phyloP scores from a whole-genome alignment of 2,329 filamentous ascomycete species.

The Cladophialophora bantiana region DNA sequence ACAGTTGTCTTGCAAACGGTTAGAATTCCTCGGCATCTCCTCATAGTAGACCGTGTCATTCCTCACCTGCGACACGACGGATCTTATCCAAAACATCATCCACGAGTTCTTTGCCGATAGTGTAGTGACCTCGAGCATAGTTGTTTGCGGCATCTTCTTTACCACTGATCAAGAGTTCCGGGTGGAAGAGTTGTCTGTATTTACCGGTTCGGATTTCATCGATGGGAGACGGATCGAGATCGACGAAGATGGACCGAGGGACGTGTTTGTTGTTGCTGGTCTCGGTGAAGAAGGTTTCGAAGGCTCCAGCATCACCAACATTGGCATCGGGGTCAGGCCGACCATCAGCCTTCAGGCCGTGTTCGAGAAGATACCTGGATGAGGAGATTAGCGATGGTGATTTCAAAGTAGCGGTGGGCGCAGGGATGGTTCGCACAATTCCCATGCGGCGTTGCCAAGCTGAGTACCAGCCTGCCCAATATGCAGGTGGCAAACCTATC shows the following conservation, averaged over 20 bases:
- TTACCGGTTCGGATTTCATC: constrained; percentile 70
- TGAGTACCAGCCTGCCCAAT: constrained; percentile 73
- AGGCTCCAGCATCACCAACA: constrained; percentile 62
- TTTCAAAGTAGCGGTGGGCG: constrained; percentile 43
- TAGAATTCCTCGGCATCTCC: constrained; percentile 16
- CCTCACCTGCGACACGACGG: constrained; percentile 67
- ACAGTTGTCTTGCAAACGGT: constrained; percentile 63
- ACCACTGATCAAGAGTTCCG: constrained; percentile 70
- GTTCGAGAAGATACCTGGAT: constrained; percentile 69
- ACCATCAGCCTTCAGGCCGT: constrained; percentile 68
- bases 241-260: constrained; percentile 71
- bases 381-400: constrained; percentile 32
- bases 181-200: constrained; percentile 70
- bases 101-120: constrained; percentile 71
- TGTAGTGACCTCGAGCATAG: constrained; percentile 74
- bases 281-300: constrained; percentile 72
- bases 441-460: constrained; percentile 73
- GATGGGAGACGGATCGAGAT: constrained; percentile 71
- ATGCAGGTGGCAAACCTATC: constrained; percentile 69
- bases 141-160: constrained; percentile 75
- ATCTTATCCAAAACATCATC: constrained; percentile 70
- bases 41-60: not conserved
- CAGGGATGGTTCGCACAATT: constrained; percentile 61
- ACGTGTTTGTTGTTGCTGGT: constrained; percentile 71
- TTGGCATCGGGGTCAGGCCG: constrained; percentile 63